A percentile compares a stretch with the other conserved stretches of the same genome.
phyloP scores from a whole-genome alignment of 2,329 filamentous ascomycete species.

The Xylariaceae sp. region DNA sequence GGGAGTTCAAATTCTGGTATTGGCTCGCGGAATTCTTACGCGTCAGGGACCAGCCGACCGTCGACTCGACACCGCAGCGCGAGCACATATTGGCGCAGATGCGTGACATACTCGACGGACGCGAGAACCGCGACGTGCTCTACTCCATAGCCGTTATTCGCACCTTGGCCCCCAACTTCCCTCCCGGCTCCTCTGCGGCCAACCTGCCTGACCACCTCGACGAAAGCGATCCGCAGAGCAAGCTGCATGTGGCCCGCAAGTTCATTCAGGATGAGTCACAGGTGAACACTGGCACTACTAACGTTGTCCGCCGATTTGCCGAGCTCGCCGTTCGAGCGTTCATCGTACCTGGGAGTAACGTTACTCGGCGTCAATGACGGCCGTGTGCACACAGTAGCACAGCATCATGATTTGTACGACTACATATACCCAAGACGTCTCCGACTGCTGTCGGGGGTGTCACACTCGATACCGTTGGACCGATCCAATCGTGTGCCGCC shows the following conservation, averaged over 20 bases:
- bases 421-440: neutral
- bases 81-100: constrained; percentile 59
- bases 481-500: too few relatives aligned
- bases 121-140: constrained; percentile 83
- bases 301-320: constrained; percentile 63
- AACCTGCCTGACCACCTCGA: constrained; percentile 52
- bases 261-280: constrained; percentile 60
- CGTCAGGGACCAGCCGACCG: constrained; percentile 48
- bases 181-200: constrained; percentile 49
- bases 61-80: constrained; percentile 45
- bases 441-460: too few relatives aligned
- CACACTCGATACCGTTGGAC: too few relatives aligned
- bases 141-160: constrained; percentile 81
- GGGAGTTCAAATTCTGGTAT: constrained; percentile 78
- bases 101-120: constrained; percentile 65
- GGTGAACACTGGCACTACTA: constrained; percentile 61
- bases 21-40: constrained; percentile 65
- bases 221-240: constrained; percentile 59
- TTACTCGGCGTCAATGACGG: constrained; percentile 13
- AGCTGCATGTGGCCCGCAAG: constrained; percentile 60
- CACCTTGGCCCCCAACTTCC: constrained; percentile 60
- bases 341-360: constrained; percentile 45
- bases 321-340: constrained; percentile 58
- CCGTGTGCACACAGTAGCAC: too few relatives aligned
- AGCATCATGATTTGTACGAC: too few relatives aligned